These are phyloP conservation scores for Trichosporon ovoides DNA, from an alignment of 1,284 basidiomycete genomes.

Conservation along the genomic window DNA sequence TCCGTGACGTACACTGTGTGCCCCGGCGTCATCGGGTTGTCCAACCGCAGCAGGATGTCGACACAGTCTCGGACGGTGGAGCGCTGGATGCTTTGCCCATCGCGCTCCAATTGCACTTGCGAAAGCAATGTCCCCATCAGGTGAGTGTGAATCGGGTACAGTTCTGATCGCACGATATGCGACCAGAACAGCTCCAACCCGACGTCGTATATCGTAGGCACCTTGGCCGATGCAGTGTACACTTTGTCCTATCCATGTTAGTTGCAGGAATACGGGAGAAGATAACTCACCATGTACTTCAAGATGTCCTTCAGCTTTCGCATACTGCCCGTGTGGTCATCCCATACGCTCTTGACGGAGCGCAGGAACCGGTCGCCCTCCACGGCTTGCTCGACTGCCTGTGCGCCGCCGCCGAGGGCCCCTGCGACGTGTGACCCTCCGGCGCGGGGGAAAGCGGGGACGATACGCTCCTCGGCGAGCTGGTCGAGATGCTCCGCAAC, in stretches of 20 bases:
- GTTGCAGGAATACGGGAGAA: too few species aligned
- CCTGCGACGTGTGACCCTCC: slow-evolving; percentile 37
- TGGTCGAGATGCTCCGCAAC: slow-evolving; percentile 76
- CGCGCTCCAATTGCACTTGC: slow-evolving; percentile 85
- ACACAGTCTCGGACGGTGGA: slow-evolving; percentile 86
- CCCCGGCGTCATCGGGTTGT: slow-evolving; percentile 50
- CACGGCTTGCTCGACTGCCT: slow-evolving; percentile 45
- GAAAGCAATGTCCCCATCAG: slow-evolving; percentile 74
- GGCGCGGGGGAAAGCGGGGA: slow-evolving; percentile 70
- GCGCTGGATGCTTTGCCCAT: slow-evolving; percentile 84
- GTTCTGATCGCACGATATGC: slow-evolving; percentile 65
- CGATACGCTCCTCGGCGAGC: slow-evolving; percentile 70
- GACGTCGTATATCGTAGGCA: slow-evolving; percentile 75
- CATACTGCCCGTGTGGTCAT: slow-evolving; percentile 89
- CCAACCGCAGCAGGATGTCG: slow-evolving; percentile 62
- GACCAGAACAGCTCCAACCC: slow-evolving; percentile 77
- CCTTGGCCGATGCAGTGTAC: slow-evolving; percentile 64
- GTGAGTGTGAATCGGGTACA: slow-evolving; percentile 71
- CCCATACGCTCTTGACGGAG: slow-evolving; percentile 81
- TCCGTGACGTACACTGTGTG: slow-evolving; percentile 74
- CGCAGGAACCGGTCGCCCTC: slow-evolving; percentile 82
- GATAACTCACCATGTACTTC: slow-evolving; percentile 97
- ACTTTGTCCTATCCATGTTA: slow-evolving; percentile 75
- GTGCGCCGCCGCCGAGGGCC: slow-evolving; percentile 36
- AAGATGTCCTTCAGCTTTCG: slow-evolving; percentile 82